phyloP scores from a whole-genome alignment of 106 monocot genomes.

The Hemerocallis citrina region DNA sequence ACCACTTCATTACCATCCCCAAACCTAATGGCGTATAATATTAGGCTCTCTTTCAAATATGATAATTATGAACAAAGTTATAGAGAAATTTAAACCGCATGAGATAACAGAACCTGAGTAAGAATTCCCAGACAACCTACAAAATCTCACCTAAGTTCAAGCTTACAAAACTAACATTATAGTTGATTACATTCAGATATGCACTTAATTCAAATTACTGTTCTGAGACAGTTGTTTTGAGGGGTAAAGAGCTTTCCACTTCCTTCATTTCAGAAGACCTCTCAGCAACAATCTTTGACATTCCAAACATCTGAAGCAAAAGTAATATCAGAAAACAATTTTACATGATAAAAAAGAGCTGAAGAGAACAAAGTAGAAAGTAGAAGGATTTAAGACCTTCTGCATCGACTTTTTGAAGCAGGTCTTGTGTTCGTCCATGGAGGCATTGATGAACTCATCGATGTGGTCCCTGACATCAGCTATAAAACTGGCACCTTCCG shows the following conservation, averaged over 20 bases:
- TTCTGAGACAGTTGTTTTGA: conserved; percentile 26
- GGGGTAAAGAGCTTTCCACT: conserved; percentile 30
- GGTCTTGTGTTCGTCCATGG: conserved; percentile 19
- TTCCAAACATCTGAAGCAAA: conserved; percentile 31
- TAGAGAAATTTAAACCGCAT: too few species aligned
- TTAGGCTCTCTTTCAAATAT: too few species aligned
- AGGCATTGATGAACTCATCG: conserved; percentile 14
- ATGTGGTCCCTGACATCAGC: conserved; percentile 15
- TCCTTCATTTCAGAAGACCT: conserved; percentile 11
- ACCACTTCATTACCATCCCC: too few species aligned
- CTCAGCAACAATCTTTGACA: conserved; percentile 27
- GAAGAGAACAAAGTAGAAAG: neutral
- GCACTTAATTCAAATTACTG: neutral
- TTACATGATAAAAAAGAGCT: neutral
- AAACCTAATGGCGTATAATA: too few species aligned
- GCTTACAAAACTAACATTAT: too few species aligned
- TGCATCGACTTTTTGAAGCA: conserved; percentile 17
- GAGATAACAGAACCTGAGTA: too few species aligned
- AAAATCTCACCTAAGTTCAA: too few species aligned
- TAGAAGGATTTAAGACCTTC: neutral
- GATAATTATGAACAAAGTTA: too few species aligned
- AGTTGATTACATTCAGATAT: too few species aligned
- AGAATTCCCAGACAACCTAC: too few species aligned
- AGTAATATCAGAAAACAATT: neutral
- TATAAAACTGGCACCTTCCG: conserved; percentile 8